Conservation (phyloP, 805 yeast genomes). For the Isabelozyma gotoi region DNA sequence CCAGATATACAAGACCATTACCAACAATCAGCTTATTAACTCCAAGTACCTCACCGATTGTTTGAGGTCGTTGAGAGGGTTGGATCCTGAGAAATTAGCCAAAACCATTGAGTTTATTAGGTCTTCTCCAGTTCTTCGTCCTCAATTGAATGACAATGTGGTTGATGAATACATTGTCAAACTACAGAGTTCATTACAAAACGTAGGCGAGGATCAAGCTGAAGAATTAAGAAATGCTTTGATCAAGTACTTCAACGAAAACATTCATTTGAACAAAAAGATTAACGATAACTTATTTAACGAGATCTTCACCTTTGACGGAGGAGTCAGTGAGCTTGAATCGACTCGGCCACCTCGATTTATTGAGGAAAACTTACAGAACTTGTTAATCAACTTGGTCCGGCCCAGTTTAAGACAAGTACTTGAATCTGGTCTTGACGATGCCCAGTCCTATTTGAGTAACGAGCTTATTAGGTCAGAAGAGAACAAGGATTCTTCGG, state of each 20-base stretch:
- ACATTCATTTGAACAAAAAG: constrained; percentile 2
- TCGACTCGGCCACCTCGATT: constrained; percentile 9
- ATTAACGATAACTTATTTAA: constrained; percentile 19
- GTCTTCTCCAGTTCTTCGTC: constrained; percentile 9
- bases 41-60: constrained; percentile 22
- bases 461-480: constrained; percentile 12
- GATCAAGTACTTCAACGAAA: background rate
- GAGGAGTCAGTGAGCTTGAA: constrained; percentile 19
- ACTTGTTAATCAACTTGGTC: constrained; percentile 35
- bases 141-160: constrained; percentile 13
- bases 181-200: background rate
- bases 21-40: constrained; percentile 25
- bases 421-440: constrained; percentile 31
- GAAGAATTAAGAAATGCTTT: constrained; percentile 1
- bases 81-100: constrained; percentile 2
- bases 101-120: constrained; percentile 1
- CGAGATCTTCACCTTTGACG: constrained; percentile 44
- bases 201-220: constrained; percentile 1
- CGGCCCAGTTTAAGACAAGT: constrained; percentile 35
- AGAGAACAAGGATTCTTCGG: background rate
- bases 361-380: constrained; percentile 38
- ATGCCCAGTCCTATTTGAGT: constrained; percentile 21
- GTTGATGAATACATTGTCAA: constrained; percentile 3
- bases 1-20: constrained; percentile 29
- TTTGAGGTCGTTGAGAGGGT: constrained; percentile 11